phyloP scores from a whole-genome alignment of 257 asterid genomes.

The Primulina eburnea region DNA sequence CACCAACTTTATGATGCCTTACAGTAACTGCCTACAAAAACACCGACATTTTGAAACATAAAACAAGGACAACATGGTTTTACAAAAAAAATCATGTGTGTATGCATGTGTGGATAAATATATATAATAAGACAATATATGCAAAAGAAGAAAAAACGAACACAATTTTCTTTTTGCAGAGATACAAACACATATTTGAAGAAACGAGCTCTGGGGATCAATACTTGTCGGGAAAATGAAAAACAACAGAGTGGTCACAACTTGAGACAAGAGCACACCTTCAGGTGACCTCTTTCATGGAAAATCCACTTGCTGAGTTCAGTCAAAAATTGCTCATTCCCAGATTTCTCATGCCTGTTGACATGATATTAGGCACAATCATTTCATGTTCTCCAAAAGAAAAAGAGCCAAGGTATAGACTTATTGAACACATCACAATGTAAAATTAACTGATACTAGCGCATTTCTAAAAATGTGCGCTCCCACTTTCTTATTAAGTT shows the following conservation, averaged over 20 bases:
- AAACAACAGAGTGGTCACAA: constrained; percentile 7
- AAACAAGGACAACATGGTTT: constrained; percentile 1
- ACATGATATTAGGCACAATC: constrained; percentile 17
- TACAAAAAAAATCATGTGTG: neutral
- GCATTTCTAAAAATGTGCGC: constrained; percentile 4
- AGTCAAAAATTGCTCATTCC: constrained; percentile 71
- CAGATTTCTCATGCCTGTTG: constrained; percentile 62
- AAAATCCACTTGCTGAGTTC: constrained; percentile 90
- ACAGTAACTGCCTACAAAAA: constrained; percentile 68
- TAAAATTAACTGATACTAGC: neutral
- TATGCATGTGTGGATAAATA: neutral
- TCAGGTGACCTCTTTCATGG: constrained; percentile 89
- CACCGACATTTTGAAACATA: constrained; percentile 16
- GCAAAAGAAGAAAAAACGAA: neutral
- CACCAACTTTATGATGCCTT: constrained; percentile 77
- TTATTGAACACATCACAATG: constrained; percentile 7
- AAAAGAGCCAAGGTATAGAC: neutral
- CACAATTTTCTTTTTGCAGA: neutral
- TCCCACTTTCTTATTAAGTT: neutral
- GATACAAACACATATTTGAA: constrained; percentile 5
- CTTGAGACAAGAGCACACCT: constrained; percentile 44
- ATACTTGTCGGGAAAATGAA: constrained; percentile 7
- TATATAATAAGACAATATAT: too few species aligned
- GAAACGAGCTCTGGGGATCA: neutral
- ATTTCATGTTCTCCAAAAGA: constrained; percentile 16